These are phyloP conservation scores for Camillea tinctor DNA, from an alignment of 2,329 filamentous ascomycete genomes.

Conservation along the genomic window DNA sequence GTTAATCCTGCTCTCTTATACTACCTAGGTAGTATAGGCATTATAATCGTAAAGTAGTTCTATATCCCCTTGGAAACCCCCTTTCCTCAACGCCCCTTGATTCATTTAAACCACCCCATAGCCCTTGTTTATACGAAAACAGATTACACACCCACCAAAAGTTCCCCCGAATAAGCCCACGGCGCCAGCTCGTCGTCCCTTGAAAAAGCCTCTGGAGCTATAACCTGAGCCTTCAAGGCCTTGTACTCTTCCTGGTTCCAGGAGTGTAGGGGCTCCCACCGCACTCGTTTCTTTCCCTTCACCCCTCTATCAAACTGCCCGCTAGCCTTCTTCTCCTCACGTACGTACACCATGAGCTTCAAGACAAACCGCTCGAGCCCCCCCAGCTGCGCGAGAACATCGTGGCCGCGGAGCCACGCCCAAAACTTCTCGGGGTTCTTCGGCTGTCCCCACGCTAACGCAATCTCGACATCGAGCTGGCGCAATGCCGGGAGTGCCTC, in stretches of 20 bases:
- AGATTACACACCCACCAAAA: neutral
- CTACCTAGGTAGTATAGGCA: no score
- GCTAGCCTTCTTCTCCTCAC: no score
- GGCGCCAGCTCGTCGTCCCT: neutral
- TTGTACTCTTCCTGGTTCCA: slow-evolving; percentile 15
- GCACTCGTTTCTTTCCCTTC: neutral
- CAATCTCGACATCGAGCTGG: slow-evolving; percentile 20
- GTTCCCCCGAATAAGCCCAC: neutral
- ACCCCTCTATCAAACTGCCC: no score
- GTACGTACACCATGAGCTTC: neutral
- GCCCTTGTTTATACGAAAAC: no score
- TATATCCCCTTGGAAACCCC: no score
- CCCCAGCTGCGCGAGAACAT: slow-evolving; percentile 13
- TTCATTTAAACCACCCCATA: no score
- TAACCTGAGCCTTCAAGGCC: slow-evolving; percentile 9
- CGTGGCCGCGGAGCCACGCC: slow-evolving; percentile 14
- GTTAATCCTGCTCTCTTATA: no score
- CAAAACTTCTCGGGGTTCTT: slow-evolving; percentile 15
- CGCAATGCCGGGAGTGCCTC: slow-evolving; percentile 6
- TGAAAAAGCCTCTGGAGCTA: neutral
- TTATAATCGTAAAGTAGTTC: no score
- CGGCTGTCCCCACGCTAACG: slow-evolving; percentile 14
- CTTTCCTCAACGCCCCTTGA: no score
- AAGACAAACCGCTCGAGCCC: slow-evolving; percentile 18
- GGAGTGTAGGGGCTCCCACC: slow-evolving; percentile 6